These are phyloP conservation scores for Colletotrichum sp. DNA, from an alignment of 2,329 filamentous ascomycete genomes.

Conservation along the genomic window DNA sequence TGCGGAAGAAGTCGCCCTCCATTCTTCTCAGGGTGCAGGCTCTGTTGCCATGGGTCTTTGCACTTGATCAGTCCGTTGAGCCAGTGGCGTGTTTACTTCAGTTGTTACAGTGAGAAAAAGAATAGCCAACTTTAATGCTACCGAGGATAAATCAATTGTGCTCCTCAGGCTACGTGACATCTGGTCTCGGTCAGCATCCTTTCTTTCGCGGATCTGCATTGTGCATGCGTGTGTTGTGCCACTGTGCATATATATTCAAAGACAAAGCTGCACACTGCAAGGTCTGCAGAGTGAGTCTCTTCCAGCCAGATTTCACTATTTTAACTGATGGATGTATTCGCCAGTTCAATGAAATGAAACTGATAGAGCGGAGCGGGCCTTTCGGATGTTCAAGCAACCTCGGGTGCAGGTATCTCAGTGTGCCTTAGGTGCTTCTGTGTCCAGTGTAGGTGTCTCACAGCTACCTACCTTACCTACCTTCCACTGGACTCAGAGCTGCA, in stretches of 20 bases:
- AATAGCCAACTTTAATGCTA: constrained; percentile 22
- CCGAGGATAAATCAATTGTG: constrained; percentile 7
- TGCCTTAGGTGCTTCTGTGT: no score
- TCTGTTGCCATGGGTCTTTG: constrained; percentile 1
- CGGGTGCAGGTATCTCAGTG: not conserved
- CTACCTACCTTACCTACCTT: not conserved
- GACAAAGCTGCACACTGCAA: not conserved
- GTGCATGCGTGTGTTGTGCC: not conserved
- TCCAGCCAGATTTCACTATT: not conserved
- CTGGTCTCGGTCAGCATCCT: not conserved
- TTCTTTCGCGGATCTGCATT: not conserved
- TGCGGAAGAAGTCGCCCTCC: constrained; percentile 8
- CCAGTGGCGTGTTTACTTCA: constrained; percentile 19
- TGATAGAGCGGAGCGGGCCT: not conserved
- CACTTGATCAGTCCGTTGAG: not conserved
- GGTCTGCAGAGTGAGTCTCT: not conserved
- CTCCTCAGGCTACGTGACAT: not conserved
- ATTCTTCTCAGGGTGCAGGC: not conserved
- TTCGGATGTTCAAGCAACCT: not conserved
- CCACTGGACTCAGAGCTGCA: not conserved
- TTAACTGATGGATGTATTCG: not conserved
- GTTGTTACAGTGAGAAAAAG: constrained; percentile 20
- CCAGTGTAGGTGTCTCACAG: not conserved
- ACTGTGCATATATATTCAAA: not conserved
- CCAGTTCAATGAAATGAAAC: not conserved